Conservation (phyloP, 768 basidiomycete species). For the Sporobolomyces roseus region DNA sequence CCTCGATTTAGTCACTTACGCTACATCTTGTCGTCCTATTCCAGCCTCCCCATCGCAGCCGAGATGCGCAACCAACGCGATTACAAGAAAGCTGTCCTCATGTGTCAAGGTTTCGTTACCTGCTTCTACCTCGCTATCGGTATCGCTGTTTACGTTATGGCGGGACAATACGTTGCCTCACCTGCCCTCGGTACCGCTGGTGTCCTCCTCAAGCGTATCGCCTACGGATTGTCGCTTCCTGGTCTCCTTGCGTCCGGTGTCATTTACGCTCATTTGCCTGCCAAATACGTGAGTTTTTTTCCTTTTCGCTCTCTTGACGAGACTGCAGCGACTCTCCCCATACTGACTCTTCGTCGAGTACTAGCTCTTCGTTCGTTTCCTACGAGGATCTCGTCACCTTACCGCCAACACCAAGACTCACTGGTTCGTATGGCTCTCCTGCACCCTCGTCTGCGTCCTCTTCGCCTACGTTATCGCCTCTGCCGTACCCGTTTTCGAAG, state of each 20-base stretch:
- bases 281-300: slow-evolving; percentile 11
- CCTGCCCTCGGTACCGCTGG: slow-evolving; percentile 48
- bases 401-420: slow-evolving; percentile 36
- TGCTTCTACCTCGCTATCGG: slow-evolving; percentile 43
- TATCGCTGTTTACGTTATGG: slow-evolving; percentile 46
- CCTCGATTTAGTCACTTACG: slow-evolving; percentile 41
- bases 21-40: background rate
- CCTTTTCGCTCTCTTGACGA: background rate
- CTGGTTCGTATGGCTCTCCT: slow-evolving; percentile 40
- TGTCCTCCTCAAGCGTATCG: slow-evolving; percentile 40
- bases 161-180: slow-evolving; percentile 44
- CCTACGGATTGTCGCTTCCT: slow-evolving; percentile 43
- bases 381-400: slow-evolving; percentile 40
- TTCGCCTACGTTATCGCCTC: slow-evolving; percentile 43
- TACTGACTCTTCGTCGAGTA: slow-evolving; percentile 13
- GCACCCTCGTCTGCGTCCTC: slow-evolving; percentile 12
- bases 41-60: slow-evolving; percentile 44
- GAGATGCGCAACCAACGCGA: slow-evolving; percentile 48
- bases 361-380: slow-evolving; percentile 44
- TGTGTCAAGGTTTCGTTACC: slow-evolving; percentile 45
- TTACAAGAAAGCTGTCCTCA: slow-evolving; percentile 47
- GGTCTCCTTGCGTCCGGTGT: slow-evolving; percentile 31
- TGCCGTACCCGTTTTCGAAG: slow-evolving; percentile 11
- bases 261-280: slow-evolving; percentile 36
- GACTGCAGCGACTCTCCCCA: background rate